Conservation (phyloP, 768 basidiomycete species). For the Mrakia frigida region DNA sequence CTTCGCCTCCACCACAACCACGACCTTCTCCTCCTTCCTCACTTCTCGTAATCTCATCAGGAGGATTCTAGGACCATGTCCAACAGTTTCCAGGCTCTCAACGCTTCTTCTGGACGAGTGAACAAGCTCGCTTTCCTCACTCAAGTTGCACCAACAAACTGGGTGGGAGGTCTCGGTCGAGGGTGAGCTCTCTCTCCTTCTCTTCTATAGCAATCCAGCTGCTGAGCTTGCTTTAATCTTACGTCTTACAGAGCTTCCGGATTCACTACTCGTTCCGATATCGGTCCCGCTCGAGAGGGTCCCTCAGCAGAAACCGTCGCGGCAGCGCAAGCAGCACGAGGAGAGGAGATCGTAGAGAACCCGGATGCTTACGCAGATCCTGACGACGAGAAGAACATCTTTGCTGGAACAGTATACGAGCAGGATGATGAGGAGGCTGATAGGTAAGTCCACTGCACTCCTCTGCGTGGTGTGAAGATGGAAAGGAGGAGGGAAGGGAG, state of each 20-base stretch:
- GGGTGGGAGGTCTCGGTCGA: slow-evolving; percentile 96
- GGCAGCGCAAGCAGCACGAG: slow-evolving; percentile 76
- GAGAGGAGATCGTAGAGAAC: slow-evolving; percentile 73
- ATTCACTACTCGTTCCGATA: slow-evolving; percentile 97
- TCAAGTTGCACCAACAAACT: slow-evolving; percentile 91
- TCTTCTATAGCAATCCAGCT: neutral
- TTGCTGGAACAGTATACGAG: slow-evolving; percentile 93
- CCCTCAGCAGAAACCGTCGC: slow-evolving; percentile 71
- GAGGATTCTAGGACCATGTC: slow-evolving; percentile 16
- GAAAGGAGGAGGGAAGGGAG: neutral
- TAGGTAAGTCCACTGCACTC: slow-evolving; percentile 39
- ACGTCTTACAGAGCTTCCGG: slow-evolving; percentile 68
- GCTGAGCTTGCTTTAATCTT: slow-evolving; percentile 1
- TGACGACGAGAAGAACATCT: slow-evolving; percentile 92
- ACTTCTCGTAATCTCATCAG: too few relatives aligned
- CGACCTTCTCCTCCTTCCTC: neutral
- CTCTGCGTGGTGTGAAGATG: too few relatives aligned
- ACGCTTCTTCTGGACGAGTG: slow-evolving; percentile 23
- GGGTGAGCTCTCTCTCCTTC: slow-evolving; percentile 55
- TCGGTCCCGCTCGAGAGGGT: slow-evolving; percentile 93
- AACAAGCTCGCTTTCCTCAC: slow-evolving; percentile 83
- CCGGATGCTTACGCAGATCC: slow-evolving; percentile 93
- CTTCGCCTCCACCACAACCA: neutral
- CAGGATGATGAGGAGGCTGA: slow-evolving; percentile 98
- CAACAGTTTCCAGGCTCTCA: slow-evolving; percentile 30